Evolutionary conservation across 352 stramenopile genomes (phyloP).

Genomic region (Globisporangium iwayamae): DNA sequence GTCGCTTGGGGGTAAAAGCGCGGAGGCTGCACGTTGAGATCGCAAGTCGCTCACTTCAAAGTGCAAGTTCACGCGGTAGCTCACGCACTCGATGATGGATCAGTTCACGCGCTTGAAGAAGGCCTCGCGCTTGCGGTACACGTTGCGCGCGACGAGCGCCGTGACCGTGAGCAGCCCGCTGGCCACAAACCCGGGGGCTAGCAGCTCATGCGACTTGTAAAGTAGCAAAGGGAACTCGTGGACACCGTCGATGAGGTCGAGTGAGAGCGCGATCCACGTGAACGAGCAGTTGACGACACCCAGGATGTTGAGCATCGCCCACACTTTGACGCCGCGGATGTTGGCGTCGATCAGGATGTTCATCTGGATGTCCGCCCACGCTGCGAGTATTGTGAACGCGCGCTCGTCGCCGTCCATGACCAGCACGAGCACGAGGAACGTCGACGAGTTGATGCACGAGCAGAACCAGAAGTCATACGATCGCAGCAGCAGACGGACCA

Average conservation of each 20-base stretch:
- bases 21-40: background rate
- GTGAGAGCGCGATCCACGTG: slow-evolving; percentile 1
- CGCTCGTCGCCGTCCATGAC: background rate
- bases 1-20: no score
- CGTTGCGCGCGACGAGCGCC: slow-evolving; percentile 11
- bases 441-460: slow-evolving; percentile 2
- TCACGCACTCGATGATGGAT: slow-evolving; percentile 5
- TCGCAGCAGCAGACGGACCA: background rate
- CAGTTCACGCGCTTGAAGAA: background rate
- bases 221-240: slow-evolving; percentile 3
- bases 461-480: slow-evolving; percentile 12
- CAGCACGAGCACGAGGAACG: background rate
- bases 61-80: slow-evolving; percentile 4
- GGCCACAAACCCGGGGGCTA: background rate
- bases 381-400: background rate
- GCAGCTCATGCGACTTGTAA: background rate
- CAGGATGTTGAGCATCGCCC: slow-evolving; percentile 2
- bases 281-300: background rate
- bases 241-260: background rate
- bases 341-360: slow-evolving; percentile 12
- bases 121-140: slow-evolving; percentile 5
- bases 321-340: slow-evolving; percentile 1
- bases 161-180: slow-evolving; percentile 9
- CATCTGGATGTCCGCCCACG: slow-evolving; percentile 2
- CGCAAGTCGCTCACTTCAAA: background rate